Base-by-base conservation (phyloP, 1,284 basidiomycete species). In the Leccinum pallidistipes region DNA sequence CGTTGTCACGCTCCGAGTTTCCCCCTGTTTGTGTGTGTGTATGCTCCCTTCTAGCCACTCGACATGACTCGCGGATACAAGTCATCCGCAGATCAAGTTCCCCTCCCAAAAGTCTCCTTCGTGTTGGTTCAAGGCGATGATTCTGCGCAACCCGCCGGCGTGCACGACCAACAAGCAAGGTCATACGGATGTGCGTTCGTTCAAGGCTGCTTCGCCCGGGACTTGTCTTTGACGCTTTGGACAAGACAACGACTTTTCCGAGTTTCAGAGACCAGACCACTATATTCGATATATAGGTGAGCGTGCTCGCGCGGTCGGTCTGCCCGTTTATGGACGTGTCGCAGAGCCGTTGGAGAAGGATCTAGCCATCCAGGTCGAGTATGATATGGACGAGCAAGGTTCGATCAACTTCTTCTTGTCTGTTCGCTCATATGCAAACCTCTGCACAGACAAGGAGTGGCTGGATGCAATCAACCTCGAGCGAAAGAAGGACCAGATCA, bases 361-460 rank as follows among this genome's bases (percentile, higher is more conserved):
- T 65, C 85, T 98, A 32, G 91, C 91, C 10, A 86, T 87, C 53
- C 95, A 97, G 72, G 97, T 98, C 53, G 97, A 99, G 76, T 99
- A 99, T 80, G 97, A 99, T 74, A 99, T 99, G 96, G 97, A 99
- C 72, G 97, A 98, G 74, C 97, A 98, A 85, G 95, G 94, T 92
- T 49, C 5, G 45, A 57, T 77, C 67, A 27, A 51, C n/a, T 21
- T 47, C 9, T 3, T 24, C 57, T 50, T 34, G 27, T 27, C 4
- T 24, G 54, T 59, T 57, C 50, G 27, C 59, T 62, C 55, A 56
- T 55, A 36, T 11, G 47, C 11, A 45, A 51, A 56, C 38, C 32
- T 45, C n/a, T 9, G 14, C 53, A 21, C 66, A 95, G 97, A 98
- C 77, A 89, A 95, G 75, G 92, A 95, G 74, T 99, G 97, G 97